Evolutionary conservation across 345 rosid genomes (phyloP), one percentile per base, ranked within the genome.

Genomic region (Salix suchowensis): DNA sequence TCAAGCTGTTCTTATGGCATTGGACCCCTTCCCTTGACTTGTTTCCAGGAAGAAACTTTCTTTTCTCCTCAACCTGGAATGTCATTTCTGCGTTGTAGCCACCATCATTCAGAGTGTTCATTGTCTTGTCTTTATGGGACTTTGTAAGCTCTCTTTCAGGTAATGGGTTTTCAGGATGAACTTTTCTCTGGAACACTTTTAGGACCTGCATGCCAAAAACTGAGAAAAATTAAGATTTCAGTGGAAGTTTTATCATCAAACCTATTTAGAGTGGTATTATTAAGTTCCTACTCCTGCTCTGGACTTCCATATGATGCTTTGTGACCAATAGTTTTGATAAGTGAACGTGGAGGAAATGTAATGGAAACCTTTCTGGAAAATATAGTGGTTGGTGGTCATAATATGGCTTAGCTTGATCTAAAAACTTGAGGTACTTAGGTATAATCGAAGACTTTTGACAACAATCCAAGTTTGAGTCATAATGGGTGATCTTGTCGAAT

Each of bases 151-250:
- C 87, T 74, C 74, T 84, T 76, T 76, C 79, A 71, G 77, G 79
- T 65, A 5, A 70, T 24, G 89, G 76, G 71, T 75, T 86, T 84
- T 89, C 94, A 58, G 97, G 98, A 81, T 91, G 91, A 30, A 94
- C 86, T 85, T 94, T 94, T 72, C 87, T 85, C 69, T 87, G 87
- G 80, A 91, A 86, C 80, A 88, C 86, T 79, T 88, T 89, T 64
- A 79, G 86, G 78, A 91, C 86, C 98, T 94, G 87, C 91, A 85
- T 73, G 65, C 70, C 81, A 81, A 80, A 55, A 81, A 30, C 42
- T 36, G 30, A 19, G 44, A 70, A 70, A 30, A 65, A 74, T 70
- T 26, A 70, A 65, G 65, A 52, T 70, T 44, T 24, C 18, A 8
- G 21, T 73, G 16, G 65, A 58, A 32, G 64, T n/a, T n/a, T 8